Evolutionary conservation across 768 basidiomycete genomes (phyloP), one percentile per base, ranked within the genome.

Genomic region (Agaricus sinodeliciosus): DNA sequence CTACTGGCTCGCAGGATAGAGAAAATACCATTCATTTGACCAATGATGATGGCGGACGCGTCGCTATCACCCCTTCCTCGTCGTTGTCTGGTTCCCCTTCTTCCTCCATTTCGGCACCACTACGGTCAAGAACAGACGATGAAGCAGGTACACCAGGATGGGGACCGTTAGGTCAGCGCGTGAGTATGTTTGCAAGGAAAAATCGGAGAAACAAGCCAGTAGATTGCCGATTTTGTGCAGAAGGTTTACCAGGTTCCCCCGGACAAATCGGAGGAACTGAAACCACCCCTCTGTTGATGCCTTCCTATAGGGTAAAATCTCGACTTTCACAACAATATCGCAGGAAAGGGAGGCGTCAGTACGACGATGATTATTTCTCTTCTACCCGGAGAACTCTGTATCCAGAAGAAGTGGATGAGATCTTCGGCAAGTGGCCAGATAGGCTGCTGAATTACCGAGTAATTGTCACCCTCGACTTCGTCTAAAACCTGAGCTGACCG

Each of bases 101-200:
- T 3, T 90, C 89, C 2, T 90, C 88, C 37, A 85, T 92, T 57
- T 91, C 89, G 36, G 90, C 78, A 1, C 90, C 90, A 15, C 72
- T 92, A 19, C 85, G 82, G 44, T 77, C 81, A 25, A 76, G 73
- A 55, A 67, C 67, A 12, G 70, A 81, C 51, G 74, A 78, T 46
- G 74, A 72, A 37, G 59, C 67, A 12, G 65, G 67, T 40, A 73
- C 69, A 55, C 74, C 77, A 2, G 74, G 74, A 1, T 87, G 81
- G 79, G 81, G 76, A 4, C 79, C 85, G 4, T 69, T 88, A 16
- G 82, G 81, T 9, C 74, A 72, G 62, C 77, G 85, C 43, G 75
- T 87, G 19, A 59, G 63, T 4, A 60, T 73, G 18, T 62, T 76
- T 19, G 68, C 71, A 3, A 62, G 59, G 42, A 59, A 65, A 27